phyloP scores from a whole-genome alignment of 2,329 filamentous ascomycete species.

The Polychaeton citri region DNA sequence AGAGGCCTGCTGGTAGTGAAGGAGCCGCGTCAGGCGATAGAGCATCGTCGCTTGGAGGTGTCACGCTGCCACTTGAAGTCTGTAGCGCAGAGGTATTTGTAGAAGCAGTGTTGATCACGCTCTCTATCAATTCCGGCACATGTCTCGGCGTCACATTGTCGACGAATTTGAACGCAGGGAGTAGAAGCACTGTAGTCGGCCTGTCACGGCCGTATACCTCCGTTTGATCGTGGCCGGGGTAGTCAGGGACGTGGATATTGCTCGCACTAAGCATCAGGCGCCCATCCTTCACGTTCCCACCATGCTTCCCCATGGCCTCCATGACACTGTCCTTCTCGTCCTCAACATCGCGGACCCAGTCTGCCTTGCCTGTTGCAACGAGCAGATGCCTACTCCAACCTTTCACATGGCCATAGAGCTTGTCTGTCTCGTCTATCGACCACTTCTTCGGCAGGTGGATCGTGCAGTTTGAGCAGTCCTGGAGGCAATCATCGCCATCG shows the following conservation, averaged over 20 bases:
- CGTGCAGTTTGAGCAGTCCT: conserved; percentile 72
- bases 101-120: conserved; percentile 56
- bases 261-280: conserved; percentile 83
- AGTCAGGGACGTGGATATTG: conserved; percentile 68
- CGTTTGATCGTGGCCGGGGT: conserved; percentile 44
- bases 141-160: conserved; percentile 69
- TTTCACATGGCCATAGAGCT: conserved; percentile 73
- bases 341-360: conserved; percentile 82
- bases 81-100: conserved; percentile 57
- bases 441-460: conserved; percentile 65
- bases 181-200: conserved; percentile 67
- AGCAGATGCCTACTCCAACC: conserved; percentile 82
- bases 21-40: conserved; percentile 2
- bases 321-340: conserved; percentile 62
- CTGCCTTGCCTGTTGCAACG: conserved; percentile 87
- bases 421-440: conserved; percentile 59
- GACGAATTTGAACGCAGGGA: conserved; percentile 72
- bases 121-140: conserved; percentile 56
- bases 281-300: conserved; percentile 23
- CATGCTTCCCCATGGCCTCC: conserved; percentile 34
- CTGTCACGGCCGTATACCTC: conserved; percentile 38
- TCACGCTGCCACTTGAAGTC: background rate
- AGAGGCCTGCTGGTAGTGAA: conserved; percentile 27
- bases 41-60: background rate
- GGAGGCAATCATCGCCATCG: conserved; percentile 80